A percentile compares a stretch with the other conserved stretches of the same genome.
These are phyloP conservation scores for Penicillium freii DNA, from an alignment of 2,329 filamentous ascomycete genomes.

Conservation along the genomic window DNA sequence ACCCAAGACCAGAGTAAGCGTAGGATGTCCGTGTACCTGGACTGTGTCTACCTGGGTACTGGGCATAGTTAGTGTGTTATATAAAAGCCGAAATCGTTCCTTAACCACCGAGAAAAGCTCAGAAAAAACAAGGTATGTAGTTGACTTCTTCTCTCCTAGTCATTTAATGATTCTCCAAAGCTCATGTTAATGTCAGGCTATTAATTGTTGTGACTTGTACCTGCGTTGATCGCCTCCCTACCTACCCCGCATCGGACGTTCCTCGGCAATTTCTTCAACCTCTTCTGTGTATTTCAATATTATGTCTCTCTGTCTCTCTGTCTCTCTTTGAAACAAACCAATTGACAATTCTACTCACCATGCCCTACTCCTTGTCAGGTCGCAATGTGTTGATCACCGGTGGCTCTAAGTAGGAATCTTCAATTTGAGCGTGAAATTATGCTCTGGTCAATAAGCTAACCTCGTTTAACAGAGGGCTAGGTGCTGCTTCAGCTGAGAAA, in stretches of 20 bases:
- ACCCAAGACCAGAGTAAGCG: too few species aligned
- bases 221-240: neutral
- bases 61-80: too few species aligned
- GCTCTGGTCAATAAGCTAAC: conserved; percentile 3
- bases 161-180: neutral
- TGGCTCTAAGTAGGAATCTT: conserved; percentile 56
- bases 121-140: neutral
- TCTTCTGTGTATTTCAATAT: neutral
- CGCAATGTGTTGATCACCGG: conserved; percentile 65
- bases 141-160: neutral
- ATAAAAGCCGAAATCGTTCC: too few species aligned
- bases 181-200: too few species aligned
- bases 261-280: neutral
- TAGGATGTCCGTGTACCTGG: too few species aligned
- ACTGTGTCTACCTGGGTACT: too few species aligned
- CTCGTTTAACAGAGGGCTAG: conserved; percentile 60
- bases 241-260: neutral
- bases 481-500: conserved; percentile 63
- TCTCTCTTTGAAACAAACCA: neutral
- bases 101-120: neutral
- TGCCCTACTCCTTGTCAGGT: conserved; percentile 62
- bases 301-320: neutral
- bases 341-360: conserved; percentile 29
- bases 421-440: neutral
- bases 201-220: too few species aligned